These are phyloP conservation scores for Blakeslea trispora DNA, from an alignment of 371 early-diverging fungal species.

Conservation along the genomic window DNA sequence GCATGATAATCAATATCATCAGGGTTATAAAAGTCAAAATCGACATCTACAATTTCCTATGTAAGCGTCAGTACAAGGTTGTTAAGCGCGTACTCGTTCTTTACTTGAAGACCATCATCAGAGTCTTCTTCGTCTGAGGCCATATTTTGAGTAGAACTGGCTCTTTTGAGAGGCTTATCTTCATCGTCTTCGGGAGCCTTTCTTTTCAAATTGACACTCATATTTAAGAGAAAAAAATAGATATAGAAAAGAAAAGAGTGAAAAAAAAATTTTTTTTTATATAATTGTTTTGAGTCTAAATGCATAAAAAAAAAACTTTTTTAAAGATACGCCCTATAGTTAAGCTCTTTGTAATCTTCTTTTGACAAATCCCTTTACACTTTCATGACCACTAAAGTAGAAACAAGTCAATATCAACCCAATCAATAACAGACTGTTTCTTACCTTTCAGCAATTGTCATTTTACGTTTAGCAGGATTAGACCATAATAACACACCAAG, in stretches of 20 bases:
- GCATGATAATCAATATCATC: constrained; percentile 90
- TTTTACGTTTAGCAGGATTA: constrained; percentile 57
- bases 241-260: too few species aligned
- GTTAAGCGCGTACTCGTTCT: too few species aligned
- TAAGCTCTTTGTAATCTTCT: constrained; percentile 30
- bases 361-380: constrained; percentile 61
- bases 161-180: constrained; percentile 19
- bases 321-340: too few species aligned
- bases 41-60: constrained; percentile 87
- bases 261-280: too few species aligned
- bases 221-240: neutral
- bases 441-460: constrained; percentile 67
- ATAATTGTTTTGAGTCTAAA: too few species aligned
- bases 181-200: constrained; percentile 32
- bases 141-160: constrained; percentile 11
- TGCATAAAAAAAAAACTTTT: too few species aligned
- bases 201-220: constrained; percentile 37
- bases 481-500: constrained; percentile 83
- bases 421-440: too few species aligned
- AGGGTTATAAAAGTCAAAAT: constrained; percentile 95
- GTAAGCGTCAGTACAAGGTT: too few species aligned
- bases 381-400: constrained; percentile 51
- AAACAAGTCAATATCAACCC: neutral
- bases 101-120: constrained; percentile 51
- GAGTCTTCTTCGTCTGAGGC: constrained; percentile 48